Evolutionary conservation across 371 early-diverging fungal species (phyloP).

Genomic region (Actinomucor elegans): DNA sequence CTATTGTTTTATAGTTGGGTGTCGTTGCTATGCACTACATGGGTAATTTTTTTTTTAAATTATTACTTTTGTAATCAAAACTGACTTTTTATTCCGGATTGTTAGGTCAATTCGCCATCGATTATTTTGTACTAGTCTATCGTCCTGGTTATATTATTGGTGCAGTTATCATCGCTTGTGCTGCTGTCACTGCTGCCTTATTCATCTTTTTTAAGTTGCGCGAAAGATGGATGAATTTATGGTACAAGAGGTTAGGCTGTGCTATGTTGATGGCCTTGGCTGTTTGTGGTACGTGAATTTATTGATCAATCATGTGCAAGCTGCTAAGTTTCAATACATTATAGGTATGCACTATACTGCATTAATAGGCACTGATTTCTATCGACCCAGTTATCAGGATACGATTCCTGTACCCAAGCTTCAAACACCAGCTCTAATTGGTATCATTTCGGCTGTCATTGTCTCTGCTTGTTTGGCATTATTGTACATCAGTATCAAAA

Average conservation of each 20-base stretch:
- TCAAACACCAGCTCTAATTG: conserved; percentile 35
- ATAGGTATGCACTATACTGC: conserved; percentile 52
- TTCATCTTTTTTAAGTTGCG: conserved; percentile 48
- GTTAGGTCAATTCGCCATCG: conserved; percentile 46
- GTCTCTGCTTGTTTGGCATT: conserved; percentile 33
- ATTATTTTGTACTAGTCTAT: conserved; percentile 30
- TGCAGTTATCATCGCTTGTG: conserved; percentile 36
- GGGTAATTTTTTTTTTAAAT: conserved; percentile 25
- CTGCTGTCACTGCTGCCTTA: conserved; percentile 35
- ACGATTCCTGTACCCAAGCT: conserved; percentile 32
- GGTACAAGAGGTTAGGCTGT: conserved; percentile 48
- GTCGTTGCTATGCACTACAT: conserved; percentile 47
- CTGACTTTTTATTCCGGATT: not conserved
- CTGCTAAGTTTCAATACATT: no score
- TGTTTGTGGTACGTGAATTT: conserved; percentile 35
- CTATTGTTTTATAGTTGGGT: conserved; percentile 25
- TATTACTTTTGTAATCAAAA: no score
- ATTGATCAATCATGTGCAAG: no score
- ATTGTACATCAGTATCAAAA: conserved; percentile 26
- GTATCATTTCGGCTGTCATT: conserved; percentile 38
- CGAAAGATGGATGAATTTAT: conserved; percentile 44
- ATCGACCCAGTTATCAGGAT: conserved; percentile 7
- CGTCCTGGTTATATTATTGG: conserved; percentile 24
- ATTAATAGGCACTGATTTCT: conserved; percentile 39
- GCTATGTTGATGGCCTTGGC: conserved; percentile 44